A percentile compares a stretch with the other conserved stretches of the same genome.
Evolutionary conservation across 257 asterid species (phyloP).

Genomic region (Solanum clarkiae): DNA sequence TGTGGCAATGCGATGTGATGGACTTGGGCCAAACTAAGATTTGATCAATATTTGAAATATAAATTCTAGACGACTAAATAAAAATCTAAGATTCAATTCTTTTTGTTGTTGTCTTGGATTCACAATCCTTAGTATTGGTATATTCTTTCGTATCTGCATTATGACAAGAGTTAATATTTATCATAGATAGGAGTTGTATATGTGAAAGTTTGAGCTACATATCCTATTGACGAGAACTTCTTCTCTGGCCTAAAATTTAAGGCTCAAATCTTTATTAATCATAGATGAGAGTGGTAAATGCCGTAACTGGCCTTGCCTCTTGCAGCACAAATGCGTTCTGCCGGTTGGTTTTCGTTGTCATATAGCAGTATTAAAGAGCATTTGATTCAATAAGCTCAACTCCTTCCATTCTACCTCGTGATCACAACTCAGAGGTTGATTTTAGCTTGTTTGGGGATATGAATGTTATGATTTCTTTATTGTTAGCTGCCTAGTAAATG

Average conservation of each 20-base stretch:
- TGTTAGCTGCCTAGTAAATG: no score
- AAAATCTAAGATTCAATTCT: no score
- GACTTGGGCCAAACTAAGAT: neutral
- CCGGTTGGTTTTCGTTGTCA: neutral
- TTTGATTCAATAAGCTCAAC: neutral
- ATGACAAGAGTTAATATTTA: neutral
- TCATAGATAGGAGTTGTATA: neutral
- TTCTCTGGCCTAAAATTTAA: neutral
- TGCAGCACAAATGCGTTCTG: neutral
- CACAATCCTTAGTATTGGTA: no score
- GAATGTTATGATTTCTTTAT: no score
- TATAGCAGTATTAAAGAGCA: neutral
- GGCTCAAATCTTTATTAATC: no score
- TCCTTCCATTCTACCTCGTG: neutral
- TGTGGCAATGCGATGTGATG: neutral
- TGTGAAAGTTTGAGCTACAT: neutral
- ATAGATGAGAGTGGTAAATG: no score
- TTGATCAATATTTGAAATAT: no score
- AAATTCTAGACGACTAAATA: no score
- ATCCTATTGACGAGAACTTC: neutral
- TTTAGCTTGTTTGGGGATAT: no score
- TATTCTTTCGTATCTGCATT: neutral
- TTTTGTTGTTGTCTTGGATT: no score
- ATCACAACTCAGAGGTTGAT: neutral
- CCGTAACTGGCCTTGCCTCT: neutral